phyloP scores from a whole-genome alignment of 371 early-diverging fungal species.

The Syncephalastrum sp. region DNA sequence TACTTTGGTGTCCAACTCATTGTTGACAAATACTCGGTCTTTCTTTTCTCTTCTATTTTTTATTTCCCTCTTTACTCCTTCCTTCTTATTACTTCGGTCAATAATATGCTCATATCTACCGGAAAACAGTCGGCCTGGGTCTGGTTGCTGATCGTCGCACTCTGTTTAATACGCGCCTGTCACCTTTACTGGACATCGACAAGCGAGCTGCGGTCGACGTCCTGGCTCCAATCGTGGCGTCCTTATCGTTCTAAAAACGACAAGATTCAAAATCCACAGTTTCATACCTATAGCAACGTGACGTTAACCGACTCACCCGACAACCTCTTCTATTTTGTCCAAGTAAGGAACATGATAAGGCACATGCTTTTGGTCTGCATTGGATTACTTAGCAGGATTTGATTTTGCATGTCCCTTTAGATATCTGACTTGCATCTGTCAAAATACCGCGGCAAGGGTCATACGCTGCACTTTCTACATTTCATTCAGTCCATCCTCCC shows the following conservation, averaged over 20 bases:
- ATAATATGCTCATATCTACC: too few relatives aligned
- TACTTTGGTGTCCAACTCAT: too few relatives aligned
- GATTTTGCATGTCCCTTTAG: conserved; percentile 32
- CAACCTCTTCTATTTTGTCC: conserved; percentile 16
- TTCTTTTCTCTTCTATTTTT: too few relatives aligned
- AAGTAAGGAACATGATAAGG: conserved; percentile 7
- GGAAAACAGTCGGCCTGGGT: conserved; percentile 1
- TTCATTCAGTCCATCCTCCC: conserved; percentile 72
- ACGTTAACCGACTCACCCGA: conserved; percentile 10
- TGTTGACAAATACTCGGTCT: too few relatives aligned
- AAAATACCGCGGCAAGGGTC: conserved; percentile 61
- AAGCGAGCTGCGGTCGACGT: background rate
- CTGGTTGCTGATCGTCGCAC: background rate
- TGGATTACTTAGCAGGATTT: background rate
- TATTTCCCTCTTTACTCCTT: too few relatives aligned
- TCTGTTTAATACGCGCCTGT: conserved; percentile 2
- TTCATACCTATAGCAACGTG: background rate
- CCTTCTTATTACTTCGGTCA: too few relatives aligned
- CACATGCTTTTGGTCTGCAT: background rate
- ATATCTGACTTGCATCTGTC: conserved; percentile 87
- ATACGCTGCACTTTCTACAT: conserved; percentile 69
- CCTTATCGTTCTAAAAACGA: background rate
- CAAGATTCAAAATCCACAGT: background rate
- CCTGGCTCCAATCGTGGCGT: conserved; percentile 1
- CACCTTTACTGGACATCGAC: conserved; percentile 1